Base-by-base conservation (phyloP, 163 green algal genomes). In the Volvox carteri region DNA sequence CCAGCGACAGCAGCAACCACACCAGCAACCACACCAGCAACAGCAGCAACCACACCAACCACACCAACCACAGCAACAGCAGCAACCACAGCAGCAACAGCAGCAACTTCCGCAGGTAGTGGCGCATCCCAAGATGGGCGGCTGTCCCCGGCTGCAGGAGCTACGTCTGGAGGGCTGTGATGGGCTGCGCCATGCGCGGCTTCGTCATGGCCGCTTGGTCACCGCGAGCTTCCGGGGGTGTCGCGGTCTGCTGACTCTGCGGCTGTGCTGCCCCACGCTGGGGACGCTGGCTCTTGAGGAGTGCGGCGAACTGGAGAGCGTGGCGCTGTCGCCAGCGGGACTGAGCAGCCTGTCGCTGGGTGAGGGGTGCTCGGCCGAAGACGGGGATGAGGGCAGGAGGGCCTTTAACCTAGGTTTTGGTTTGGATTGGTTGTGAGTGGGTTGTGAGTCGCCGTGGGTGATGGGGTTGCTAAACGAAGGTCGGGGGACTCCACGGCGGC, bases 131-230 rank as follows among this genome's bases (percentile, higher is more conserved):
- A 86, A 84, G 86, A 2, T n/a, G 1, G 88, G 86, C 28, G 90
- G 84, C 39, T 81, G 89, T 6, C 88, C 92, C 0, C 44, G 37
- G 2, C 88, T 94, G 23, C 30, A 33, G 1, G 41, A 85, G 37
- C 89, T 95, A 62, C 52, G 65, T 12, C 76, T 95, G 46, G 90
- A 94, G 67, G 84, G 81, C 54, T 94, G 92, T 62, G 90, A 94
- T 12, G 83, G 72, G 4, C 86, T 95, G 80, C 50, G 28, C n/a
- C 35, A 74, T 12, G 14, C 62, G 28, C 12, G 7, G 6, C 84
- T 95, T 85, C 60, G 75, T 33, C 89, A 92, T 68, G 41, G 33
- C 44, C 68, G 54, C 1, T 78, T 96, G 75, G 33, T 52, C n/a
- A 0, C 0, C 1, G 18, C 95, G 28, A 90, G 54, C 54, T 62